These are phyloP conservation scores for Epichloe gansuensis DNA, from an alignment of 2,329 filamentous ascomycete genomes.

Conservation along the genomic window DNA sequence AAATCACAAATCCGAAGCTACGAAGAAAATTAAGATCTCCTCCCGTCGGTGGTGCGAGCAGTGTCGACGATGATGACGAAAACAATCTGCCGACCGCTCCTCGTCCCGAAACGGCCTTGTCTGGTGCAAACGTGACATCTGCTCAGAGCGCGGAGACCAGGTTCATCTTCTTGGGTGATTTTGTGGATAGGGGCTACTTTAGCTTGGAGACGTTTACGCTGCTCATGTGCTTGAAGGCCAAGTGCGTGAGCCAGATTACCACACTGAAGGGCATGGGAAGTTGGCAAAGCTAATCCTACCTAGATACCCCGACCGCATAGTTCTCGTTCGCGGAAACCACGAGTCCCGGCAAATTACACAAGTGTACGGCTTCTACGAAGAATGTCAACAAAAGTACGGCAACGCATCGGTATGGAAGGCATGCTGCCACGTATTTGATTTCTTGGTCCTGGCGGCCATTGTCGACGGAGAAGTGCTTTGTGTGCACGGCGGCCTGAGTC, in stretches of 20 bases:
- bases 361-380: conserved; percentile 97
- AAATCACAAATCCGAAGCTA: conserved; percentile 77
- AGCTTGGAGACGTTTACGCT: conserved; percentile 96
- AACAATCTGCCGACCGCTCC: conserved; percentile 17
- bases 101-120: conserved; percentile 21
- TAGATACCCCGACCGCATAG: conserved; percentile 88
- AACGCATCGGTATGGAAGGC: conserved; percentile 99
- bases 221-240: conserved; percentile 82
- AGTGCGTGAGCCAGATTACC: conserved; percentile 26
- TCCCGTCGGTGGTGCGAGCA: conserved; percentile 22
- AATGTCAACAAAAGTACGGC: conserved; percentile 95
- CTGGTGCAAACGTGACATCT: conserved; percentile 20
- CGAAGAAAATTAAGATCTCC: conserved; percentile 63
- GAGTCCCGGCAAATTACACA: conserved; percentile 96
- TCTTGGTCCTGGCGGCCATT: conserved; percentile 88
- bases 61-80: conserved; percentile 39
- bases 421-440: conserved; percentile 98
- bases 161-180: conserved; percentile 65
- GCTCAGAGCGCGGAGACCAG: conserved; percentile 40
- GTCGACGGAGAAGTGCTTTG: conserved; percentile 98
- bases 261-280: background rate
- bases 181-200: conserved; percentile 95
- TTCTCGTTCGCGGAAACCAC: conserved; percentile 94
- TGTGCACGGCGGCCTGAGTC: conserved; percentile 82
- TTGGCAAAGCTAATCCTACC: background rate